Percentiles rank a stretch among this genome's conserved stretches.
Conservation (phyloP, 2,329 filamentous ascomycete species). For the Teratosphaeria gauchensis region DNA sequence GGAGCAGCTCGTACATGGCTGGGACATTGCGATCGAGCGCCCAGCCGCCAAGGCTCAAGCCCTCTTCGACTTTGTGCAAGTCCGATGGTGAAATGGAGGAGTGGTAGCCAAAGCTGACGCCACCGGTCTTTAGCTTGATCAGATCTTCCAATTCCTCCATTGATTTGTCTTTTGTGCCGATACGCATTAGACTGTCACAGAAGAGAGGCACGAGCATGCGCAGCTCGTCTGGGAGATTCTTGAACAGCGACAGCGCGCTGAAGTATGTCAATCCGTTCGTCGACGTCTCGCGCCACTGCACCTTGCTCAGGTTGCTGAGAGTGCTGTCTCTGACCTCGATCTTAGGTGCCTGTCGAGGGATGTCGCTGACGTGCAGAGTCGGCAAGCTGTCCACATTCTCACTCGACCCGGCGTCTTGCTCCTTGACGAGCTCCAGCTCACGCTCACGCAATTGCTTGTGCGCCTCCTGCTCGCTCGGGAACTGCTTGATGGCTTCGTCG, state of each 20-base stretch:
- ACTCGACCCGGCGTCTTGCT: constrained; percentile 61
- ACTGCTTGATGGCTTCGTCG: constrained; percentile 54
- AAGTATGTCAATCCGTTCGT: constrained; percentile 97
- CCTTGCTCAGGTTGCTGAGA: constrained; percentile 50
- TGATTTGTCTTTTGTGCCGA: constrained; percentile 76
- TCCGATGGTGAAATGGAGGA: constrained; percentile 68
- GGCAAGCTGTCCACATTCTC: constrained; percentile 83
- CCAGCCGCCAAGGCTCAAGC: constrained; percentile 74
- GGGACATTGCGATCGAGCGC: constrained; percentile 84
- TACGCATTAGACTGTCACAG: constrained; percentile 81
- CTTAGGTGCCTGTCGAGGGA: constrained; percentile 66
- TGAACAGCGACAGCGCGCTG: constrained; percentile 71
- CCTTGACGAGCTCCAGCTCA: constrained; percentile 62
- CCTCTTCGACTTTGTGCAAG: constrained; percentile 63
- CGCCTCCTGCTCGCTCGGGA: constrained; percentile 62
- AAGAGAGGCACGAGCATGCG: constrained; percentile 80
- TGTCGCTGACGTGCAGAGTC: constrained; percentile 79
- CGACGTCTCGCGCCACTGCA: constrained; percentile 85
- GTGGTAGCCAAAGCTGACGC: constrained; percentile 76
- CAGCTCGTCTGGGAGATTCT: constrained; percentile 73
- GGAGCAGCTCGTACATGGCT: constrained; percentile 79
- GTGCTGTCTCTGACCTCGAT: constrained; percentile 54
- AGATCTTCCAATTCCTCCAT: constrained; percentile 94
- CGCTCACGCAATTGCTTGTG: constrained; percentile 62
- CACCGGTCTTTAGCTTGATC: constrained; percentile 93